Evolutionary conservation across 1,139 yeast genomes (phyloP).

Genomic region (Debaryomycetaceae sp.): DNA sequence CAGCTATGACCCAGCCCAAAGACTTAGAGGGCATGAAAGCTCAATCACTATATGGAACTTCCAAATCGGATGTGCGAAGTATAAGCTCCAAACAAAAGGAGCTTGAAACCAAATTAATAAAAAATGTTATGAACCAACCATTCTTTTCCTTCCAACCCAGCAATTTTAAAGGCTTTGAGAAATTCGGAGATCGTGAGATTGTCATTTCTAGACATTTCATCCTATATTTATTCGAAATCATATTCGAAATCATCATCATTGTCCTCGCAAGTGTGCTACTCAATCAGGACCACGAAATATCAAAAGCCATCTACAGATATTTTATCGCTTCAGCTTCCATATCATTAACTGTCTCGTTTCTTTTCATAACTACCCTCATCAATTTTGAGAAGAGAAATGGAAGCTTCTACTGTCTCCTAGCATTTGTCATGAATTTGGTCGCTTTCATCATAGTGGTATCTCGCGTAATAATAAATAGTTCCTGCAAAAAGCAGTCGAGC

Average conservation of each 20-base stretch:
- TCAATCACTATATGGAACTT: neutral
- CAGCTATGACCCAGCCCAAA: slow-evolving; percentile 17
- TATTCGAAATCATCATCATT: slow-evolving; percentile 31
- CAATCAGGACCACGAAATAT: slow-evolving; percentile 20
- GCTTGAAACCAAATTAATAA: slow-evolving; percentile 30
- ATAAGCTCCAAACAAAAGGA: slow-evolving; percentile 22
- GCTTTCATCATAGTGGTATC: slow-evolving; percentile 32
- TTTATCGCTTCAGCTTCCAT: slow-evolving; percentile 39
- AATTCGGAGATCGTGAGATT: slow-evolving; percentile 16
- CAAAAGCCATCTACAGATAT: slow-evolving; percentile 30
- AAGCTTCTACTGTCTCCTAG: slow-evolving; percentile 38
- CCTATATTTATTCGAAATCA: slow-evolving; percentile 33
- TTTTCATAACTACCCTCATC: slow-evolving; percentile 33
- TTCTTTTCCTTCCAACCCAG: slow-evolving; percentile 15
- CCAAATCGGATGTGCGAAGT: slow-evolving; percentile 13
- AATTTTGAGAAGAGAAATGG: slow-evolving; percentile 44
- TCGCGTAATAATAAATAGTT: slow-evolving; percentile 20
- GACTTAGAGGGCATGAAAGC: slow-evolving; percentile 4
- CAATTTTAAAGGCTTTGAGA: slow-evolving; percentile 10
- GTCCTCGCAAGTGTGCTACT: slow-evolving; percentile 27
- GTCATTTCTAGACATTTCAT: slow-evolving; percentile 26
- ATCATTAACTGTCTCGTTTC: slow-evolving; percentile 30
- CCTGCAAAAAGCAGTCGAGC: slow-evolving; percentile 18
- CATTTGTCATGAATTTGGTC: slow-evolving; percentile 30
- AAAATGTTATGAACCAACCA: slow-evolving; percentile 36